Evolutionary conservation across 306 rosid genomes (phyloP).

Genomic region (Cicer yamashitae): DNA sequence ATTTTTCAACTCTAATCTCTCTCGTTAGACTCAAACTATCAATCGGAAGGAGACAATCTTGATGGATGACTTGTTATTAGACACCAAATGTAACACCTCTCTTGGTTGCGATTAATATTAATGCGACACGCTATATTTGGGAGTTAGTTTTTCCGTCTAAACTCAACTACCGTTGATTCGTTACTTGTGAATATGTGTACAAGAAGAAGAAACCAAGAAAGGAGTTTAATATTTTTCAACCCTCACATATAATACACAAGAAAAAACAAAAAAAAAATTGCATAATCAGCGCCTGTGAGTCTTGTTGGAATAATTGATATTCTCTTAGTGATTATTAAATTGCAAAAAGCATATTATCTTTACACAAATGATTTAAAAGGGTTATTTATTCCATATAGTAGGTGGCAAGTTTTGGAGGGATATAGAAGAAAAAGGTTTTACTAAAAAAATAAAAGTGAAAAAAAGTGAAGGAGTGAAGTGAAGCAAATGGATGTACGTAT

Average conservation of each 20-base stretch:
- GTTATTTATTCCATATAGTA: conserved; percentile 80
- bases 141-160: neutral
- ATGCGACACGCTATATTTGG: too few relatives aligned
- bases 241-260: conserved; percentile 38
- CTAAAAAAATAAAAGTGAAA: neutral
- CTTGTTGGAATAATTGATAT: conserved; percentile 56
- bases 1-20: too few relatives aligned
- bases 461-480: conserved; percentile 20
- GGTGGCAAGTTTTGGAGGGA: conserved; percentile 90
- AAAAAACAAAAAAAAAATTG: conserved; percentile 59
- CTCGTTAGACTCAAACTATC: too few relatives aligned
- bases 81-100: too few relatives aligned
- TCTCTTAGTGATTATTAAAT: conserved; percentile 52
- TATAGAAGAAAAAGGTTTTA: conserved; percentile 42
- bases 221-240: neutral
- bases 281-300: conserved; percentile 59
- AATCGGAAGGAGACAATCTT: too few relatives aligned
- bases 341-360: conserved; percentile 39
- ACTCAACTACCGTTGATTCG: neutral
- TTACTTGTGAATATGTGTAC: neutral
- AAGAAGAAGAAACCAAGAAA: conserved; percentile 27
- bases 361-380: conserved; percentile 52
- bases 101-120: too few relatives aligned
- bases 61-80: too few relatives aligned
- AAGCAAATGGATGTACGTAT: conserved; percentile 40